A percentile compares a stretch with the other conserved stretches of the same genome.
phyloP scores from a whole-genome alignment of 129 eudicot species.

The Pseudognaphalium luteoalbum region DNA sequence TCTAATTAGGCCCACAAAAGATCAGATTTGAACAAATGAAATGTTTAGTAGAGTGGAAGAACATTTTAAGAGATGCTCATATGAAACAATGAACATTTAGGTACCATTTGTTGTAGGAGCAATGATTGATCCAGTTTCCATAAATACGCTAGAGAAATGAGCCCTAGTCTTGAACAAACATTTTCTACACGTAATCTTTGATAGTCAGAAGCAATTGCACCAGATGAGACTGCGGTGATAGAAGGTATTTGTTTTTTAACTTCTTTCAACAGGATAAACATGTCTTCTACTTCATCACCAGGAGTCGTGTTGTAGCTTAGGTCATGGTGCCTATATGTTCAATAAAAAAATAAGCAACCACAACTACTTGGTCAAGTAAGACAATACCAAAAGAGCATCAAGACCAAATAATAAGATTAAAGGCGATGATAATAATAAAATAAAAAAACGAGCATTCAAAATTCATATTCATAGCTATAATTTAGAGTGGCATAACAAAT shows the following conservation, averaged over 20 bases:
- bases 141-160: constrained; percentile 84
- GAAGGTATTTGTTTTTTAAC: constrained; percentile 77
- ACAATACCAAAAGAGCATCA: neutral
- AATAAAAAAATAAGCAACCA: neutral
- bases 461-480: neutral
- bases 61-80: constrained; percentile 4
- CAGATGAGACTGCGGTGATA: constrained; percentile 84
- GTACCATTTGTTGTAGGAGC: constrained; percentile 90
- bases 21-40: constrained; percentile 18
- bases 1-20: constrained; percentile 45
- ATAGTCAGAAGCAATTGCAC: constrained; percentile 98
- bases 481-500: neutral
- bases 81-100: constrained; percentile 11
- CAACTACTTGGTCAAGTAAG: constrained; percentile 15
- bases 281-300: constrained; percentile 99
- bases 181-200: constrained; percentile 95
- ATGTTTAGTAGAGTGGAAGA: constrained; percentile 29
- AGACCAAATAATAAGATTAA: neutral
- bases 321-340: constrained; percentile 54
- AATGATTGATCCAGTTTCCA: constrained; percentile 93
- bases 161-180: constrained; percentile 93
- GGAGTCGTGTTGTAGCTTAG: constrained; percentile 77
- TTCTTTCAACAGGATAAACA: constrained; percentile 79
- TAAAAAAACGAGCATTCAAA: neutral
- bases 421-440: no score